phyloP scores from a whole-genome alignment of 169 alveolate species.

The Eimeria zaria region DNA sequence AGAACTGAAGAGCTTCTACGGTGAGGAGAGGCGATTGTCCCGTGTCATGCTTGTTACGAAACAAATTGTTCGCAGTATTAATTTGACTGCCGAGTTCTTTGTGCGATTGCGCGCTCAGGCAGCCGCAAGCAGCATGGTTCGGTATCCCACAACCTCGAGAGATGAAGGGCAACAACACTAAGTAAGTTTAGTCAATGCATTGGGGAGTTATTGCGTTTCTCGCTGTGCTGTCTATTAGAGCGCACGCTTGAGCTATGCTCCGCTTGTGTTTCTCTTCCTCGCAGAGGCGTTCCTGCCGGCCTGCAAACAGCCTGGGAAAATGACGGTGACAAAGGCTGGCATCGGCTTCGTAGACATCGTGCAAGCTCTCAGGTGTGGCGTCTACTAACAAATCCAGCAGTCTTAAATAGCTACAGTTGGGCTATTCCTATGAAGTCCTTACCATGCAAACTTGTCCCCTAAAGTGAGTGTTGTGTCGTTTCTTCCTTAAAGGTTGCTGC shows the following conservation, averaged over 20 bases:
- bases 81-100: background rate
- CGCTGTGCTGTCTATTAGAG: background rate
- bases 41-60: too few relatives aligned
- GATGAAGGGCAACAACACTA: background rate
- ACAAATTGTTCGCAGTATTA: background rate
- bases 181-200: background rate
- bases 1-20: conserved; percentile 48
- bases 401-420: background rate
- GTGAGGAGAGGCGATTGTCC: background rate
- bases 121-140: conserved; percentile 19
- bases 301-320: conserved; percentile 58
- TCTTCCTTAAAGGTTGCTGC: conserved; percentile 15
- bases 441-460: background rate
- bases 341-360: background rate
- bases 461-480: conserved; percentile 4
- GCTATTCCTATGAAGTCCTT: background rate
- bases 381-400: background rate
- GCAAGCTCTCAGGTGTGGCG: conserved; percentile 31
- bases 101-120: conserved; percentile 30
- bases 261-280: background rate
- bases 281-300: conserved; percentile 63
- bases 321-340: background rate
- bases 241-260: background rate
- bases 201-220: background rate
- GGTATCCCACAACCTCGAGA: conserved; percentile 4